Evolutionary conservation across 179 eudicot species (phyloP), one percentile per base, ranked within the genome.

Genomic region (Camellia oleifera): DNA sequence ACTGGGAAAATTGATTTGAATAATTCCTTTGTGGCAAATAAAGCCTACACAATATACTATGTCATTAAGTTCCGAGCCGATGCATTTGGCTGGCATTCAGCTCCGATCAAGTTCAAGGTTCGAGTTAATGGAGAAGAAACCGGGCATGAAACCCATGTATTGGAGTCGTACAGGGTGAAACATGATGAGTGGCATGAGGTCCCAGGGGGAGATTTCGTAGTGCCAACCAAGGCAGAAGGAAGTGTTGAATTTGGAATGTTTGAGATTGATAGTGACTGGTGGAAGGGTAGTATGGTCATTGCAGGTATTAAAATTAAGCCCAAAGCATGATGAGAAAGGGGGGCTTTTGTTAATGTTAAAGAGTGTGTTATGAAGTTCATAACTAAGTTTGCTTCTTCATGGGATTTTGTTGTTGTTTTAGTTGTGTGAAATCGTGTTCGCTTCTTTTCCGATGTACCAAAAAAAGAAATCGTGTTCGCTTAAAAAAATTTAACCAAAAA

Each of bases 241-340:
- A 11, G 26, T 8, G 73, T 69, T 10, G 73, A 69, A 54, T 81
- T 81, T 61, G 83, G 83, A 7, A 12, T 81, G 80, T 81, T 76
- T 48, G 83, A 81, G 26, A 76, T 76, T 2, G 77, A 74, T 62
- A 81, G 79, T 32, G 79, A 78, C 26, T 66, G 77, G 56, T 81
- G 83, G 83, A 81, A 81, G 69, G 83, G 83, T 5, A 69, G 83
- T 54, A 23, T 78, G 67, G 11, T 58, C 17, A 52, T 54, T 57
- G 67, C n/a, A 2, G 63, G 64, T 14, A 48, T 62, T n/a, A 12
- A 44, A 6, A 61, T 72, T 12, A 72, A 44, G 74, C 4, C 32
- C 32, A 32, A 32, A 32, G 32, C 32, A 32, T 1, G 1, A 32
- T 32, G 32, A 32, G 32, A 32, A 32, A 32, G 32, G 32, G 32